phyloP scores from a whole-genome alignment of 2,329 filamentous ascomycete species.

The Acephala macrosclerotiorum region DNA sequence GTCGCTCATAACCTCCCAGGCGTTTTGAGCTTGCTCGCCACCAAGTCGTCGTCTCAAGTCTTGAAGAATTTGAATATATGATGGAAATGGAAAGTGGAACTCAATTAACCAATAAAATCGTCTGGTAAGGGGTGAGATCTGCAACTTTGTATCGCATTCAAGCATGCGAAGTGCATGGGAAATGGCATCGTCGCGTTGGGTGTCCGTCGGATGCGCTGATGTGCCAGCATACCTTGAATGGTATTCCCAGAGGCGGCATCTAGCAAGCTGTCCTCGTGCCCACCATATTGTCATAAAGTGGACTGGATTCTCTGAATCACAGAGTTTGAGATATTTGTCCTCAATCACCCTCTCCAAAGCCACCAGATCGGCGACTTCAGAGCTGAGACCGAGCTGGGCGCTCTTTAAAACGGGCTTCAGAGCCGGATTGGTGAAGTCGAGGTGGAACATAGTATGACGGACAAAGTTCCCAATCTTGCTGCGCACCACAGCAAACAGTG shows the following conservation, averaged over 20 bases:
- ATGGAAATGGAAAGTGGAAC: slow-evolving; percentile 44
- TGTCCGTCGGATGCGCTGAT: slow-evolving; percentile 36
- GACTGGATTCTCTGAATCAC: slow-evolving; percentile 49
- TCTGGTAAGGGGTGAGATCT: slow-evolving; percentile 39
- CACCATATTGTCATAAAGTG: slow-evolving; percentile 45
- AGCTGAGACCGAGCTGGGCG: slow-evolving; percentile 17
- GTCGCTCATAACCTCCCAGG: slow-evolving; percentile 41
- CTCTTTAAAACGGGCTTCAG: slow-evolving; percentile 33
- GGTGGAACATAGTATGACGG: slow-evolving; percentile 36
- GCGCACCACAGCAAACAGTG: slow-evolving; percentile 64
- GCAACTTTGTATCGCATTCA: slow-evolving; percentile 46
- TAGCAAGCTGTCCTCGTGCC: slow-evolving; percentile 36
- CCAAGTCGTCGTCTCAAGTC: slow-evolving; percentile 39
- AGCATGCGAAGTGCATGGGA: slow-evolving; percentile 36
- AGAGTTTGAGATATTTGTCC: slow-evolving; percentile 51
- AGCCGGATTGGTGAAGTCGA: slow-evolving; percentile 34
- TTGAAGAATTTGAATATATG: slow-evolving; percentile 45
- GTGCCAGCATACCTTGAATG: slow-evolving; percentile 35
- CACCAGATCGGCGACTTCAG: slow-evolving; percentile 28
- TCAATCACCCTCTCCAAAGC: slow-evolving; percentile 50
- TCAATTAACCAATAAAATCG: slow-evolving; percentile 44
- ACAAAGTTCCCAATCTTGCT: slow-evolving; percentile 60
- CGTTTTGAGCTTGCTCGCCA: slow-evolving; percentile 37
- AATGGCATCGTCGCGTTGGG: slow-evolving; percentile 44
- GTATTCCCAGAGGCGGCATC: slow-evolving; percentile 40